Percentiles rank a stretch among this genome's conserved stretches.
phyloP scores from a whole-genome alignment of 768 basidiomycete genomes.

The Russula olivacea region DNA sequence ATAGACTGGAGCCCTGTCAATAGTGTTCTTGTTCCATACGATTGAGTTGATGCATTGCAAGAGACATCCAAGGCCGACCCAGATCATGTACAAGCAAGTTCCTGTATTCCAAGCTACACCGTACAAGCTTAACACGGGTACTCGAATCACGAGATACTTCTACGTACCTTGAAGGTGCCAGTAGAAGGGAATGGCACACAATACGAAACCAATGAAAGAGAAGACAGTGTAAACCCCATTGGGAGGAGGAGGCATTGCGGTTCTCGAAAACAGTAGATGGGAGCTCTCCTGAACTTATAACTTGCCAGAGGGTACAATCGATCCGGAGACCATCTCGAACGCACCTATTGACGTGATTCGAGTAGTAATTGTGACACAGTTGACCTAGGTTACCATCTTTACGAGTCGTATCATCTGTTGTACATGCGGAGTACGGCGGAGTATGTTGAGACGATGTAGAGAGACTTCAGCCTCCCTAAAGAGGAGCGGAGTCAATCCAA shows the following conservation, averaged over 20 bases:
- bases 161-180: slow-evolving; percentile 27
- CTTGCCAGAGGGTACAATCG: neutral
- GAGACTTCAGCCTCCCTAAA: too few relatives aligned
- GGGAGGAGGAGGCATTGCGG: too few relatives aligned
- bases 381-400: too few relatives aligned
- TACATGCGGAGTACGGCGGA: too few relatives aligned
- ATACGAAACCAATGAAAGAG: too few relatives aligned
- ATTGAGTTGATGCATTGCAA: neutral
- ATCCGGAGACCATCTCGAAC: neutral
- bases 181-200: too few relatives aligned
- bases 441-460: too few relatives aligned
- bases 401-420: too few relatives aligned
- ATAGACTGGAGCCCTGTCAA: neutral
- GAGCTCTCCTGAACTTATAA: neutral
- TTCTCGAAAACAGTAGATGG: neutral
- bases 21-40: neutral
- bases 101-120: slow-evolving; percentile 51
- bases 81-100: slow-evolving; percentile 66
- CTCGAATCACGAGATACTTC: too few relatives aligned
- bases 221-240: too few relatives aligned
- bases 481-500: too few relatives aligned
- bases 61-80: slow-evolving; percentile 37
- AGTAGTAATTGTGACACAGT: too few relatives aligned
- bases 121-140: neutral
- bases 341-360: neutral